A percentile compares a stretch with the other conserved stretches of the same genome.
Conservation (phyloP, 129 eudicot species). For the Chrysanthemum lavandulifolium region DNA sequence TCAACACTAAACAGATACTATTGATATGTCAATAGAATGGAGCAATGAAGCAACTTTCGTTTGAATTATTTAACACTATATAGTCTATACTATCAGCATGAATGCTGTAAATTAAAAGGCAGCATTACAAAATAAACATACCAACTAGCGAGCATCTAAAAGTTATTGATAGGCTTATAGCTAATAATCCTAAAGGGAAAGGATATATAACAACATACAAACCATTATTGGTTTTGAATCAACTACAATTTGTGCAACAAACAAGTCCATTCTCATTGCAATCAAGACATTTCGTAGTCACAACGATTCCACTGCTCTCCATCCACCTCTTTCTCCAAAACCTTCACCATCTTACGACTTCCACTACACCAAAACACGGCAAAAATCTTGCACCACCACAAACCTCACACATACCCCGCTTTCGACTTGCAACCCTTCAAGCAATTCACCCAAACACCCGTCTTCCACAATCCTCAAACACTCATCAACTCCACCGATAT, state of each 20-base stretch:
- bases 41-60: background rate
- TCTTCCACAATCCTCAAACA: no score
- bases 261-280: slow-evolving; percentile 96
- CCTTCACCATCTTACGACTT: slow-evolving; percentile 68
- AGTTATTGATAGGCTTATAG: slow-evolving; percentile 23
- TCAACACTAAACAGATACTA: background rate
- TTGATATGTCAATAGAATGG: background rate
- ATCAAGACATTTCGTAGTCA: slow-evolving; percentile 56
- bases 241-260: slow-evolving; percentile 79
- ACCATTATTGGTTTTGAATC: slow-evolving; percentile 28
- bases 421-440: no score
- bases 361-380: slow-evolving; percentile 90
- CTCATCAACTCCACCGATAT: no score
- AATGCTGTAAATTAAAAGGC: slow-evolving; percentile 16
- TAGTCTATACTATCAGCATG: background rate
- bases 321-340: slow-evolving; percentile 30
- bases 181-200: slow-evolving; percentile 12
- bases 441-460: no score
- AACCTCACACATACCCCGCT: no score
- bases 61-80: background rate
- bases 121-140: slow-evolving; percentile 7
- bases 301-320: slow-evolving; percentile 28
- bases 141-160: background rate
- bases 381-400: slow-evolving; percentile 22
- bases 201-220: background rate